Conservation (phyloP, 768 basidiomycete genomes). For the Lactifluus piperatus region DNA sequence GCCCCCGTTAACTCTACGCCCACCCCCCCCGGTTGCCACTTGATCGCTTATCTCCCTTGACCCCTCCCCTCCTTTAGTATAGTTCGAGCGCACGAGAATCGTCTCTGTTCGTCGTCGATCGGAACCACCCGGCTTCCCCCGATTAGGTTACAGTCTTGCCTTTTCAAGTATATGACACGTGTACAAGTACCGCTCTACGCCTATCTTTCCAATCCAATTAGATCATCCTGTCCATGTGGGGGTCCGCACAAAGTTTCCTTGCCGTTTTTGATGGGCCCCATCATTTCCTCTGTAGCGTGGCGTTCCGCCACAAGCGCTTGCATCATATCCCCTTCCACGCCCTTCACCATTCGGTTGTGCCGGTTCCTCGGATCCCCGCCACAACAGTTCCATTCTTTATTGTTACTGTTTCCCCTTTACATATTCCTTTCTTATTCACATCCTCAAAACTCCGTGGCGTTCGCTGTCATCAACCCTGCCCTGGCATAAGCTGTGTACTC, state of each 20-base stretch:
- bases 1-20: slow-evolving; percentile 22
- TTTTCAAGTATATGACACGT: slow-evolving; percentile 12
- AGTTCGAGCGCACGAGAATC: too few relatives aligned
- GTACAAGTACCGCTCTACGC: background rate
- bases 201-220: background rate
- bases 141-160: slow-evolving; percentile 20
- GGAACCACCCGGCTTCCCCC: slow-evolving; percentile 10
- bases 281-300: slow-evolving; percentile 9
- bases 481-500: background rate
- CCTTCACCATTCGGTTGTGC: background rate
- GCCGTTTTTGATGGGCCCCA: too few relatives aligned
- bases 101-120: background rate
- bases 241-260: too few relatives aligned
- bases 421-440: background rate
- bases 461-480: slow-evolving; percentile 1
- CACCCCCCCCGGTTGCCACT: slow-evolving; percentile 15
- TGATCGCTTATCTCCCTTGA: slow-evolving; percentile 10
- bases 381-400: background rate
- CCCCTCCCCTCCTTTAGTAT: too few relatives aligned
- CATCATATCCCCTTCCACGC: slow-evolving; percentile 6
- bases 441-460: slow-evolving; percentile 11
- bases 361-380: slow-evolving; percentile 2
- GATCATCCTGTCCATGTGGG: background rate
- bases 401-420: background rate
- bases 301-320: slow-evolving; percentile 15